phyloP scores from a whole-genome alignment of 805 yeast species.

The Zygosaccharomyces siamensis region DNA sequence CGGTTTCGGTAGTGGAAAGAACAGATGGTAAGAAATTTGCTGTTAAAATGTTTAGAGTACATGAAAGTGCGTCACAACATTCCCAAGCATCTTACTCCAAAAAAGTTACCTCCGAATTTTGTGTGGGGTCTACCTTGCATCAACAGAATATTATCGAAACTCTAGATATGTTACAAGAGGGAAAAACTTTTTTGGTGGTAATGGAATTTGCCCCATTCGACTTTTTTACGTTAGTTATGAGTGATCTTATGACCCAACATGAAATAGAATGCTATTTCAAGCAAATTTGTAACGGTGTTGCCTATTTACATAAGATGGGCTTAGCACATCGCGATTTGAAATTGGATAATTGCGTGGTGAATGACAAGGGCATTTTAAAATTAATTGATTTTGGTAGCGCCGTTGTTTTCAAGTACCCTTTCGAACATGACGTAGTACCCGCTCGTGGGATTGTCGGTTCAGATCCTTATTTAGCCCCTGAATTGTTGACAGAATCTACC shows the following conservation, averaged over 20 bases:
- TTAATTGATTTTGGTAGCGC: slow-evolving; percentile 94
- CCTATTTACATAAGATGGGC: slow-evolving; percentile 73
- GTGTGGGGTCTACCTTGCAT: slow-evolving; percentile 69
- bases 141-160: slow-evolving; percentile 82
- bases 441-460: slow-evolving; percentile 91
- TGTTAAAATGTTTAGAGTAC: slow-evolving; percentile 76
- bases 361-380: slow-evolving; percentile 67
- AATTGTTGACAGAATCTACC: slow-evolving; percentile 49
- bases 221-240: slow-evolving; percentile 89
- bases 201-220: slow-evolving; percentile 94
- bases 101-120: slow-evolving; percentile 78
- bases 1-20: slow-evolving; percentile 73
- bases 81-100: slow-evolving; percentile 55
- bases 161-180: slow-evolving; percentile 70
- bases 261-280: slow-evolving; percentile 79
- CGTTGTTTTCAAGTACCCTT: slow-evolving; percentile 68
- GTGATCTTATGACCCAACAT: slow-evolving; percentile 63
- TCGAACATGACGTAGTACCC: slow-evolving; percentile 49
- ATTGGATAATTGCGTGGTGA: slow-evolving; percentile 88
- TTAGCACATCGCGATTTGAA: slow-evolving; percentile 91
- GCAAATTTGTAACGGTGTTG: slow-evolving; percentile 73
- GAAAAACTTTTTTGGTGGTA: slow-evolving; percentile 58
- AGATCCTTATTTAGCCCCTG: slow-evolving; percentile 95
- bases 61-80: slow-evolving; percentile 31
- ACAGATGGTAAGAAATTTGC: slow-evolving; percentile 66